A percentile compares a stretch with the other conserved stretches of the same genome.
These are phyloP conservation scores for Brettanomyces naardenensis DNA, from an alignment of 805 yeast species.

Conservation along the genomic window DNA sequence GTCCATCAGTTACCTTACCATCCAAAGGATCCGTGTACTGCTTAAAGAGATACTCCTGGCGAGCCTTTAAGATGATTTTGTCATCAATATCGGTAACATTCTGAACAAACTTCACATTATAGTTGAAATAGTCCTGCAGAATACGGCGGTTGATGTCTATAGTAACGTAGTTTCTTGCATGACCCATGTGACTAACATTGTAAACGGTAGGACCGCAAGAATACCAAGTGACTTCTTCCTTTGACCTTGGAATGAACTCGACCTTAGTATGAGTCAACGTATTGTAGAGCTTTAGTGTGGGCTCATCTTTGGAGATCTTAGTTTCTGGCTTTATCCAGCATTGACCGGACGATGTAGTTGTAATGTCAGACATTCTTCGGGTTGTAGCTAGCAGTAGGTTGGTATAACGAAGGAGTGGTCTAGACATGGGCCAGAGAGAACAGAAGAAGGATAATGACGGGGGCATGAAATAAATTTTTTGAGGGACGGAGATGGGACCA, in stretches of 20 bases:
- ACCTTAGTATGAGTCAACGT: slow-evolving; percentile 77
- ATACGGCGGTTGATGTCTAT: slow-evolving; percentile 90
- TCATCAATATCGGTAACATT: slow-evolving; percentile 99
- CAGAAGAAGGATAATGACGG: neutral
- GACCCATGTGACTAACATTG: slow-evolving; percentile 96
- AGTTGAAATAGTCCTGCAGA: slow-evolving; percentile 85
- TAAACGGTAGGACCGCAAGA: slow-evolving; percentile 98
- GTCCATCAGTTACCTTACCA: slow-evolving; percentile 25
- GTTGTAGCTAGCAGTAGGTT: too few relatives aligned
- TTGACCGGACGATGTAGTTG: too few relatives aligned
- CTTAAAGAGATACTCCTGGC: slow-evolving; percentile 78
- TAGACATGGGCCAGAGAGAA: too few relatives aligned
- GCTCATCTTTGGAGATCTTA: slow-evolving; percentile 10
- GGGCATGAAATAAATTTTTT: too few relatives aligned
- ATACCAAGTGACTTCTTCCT: slow-evolving; percentile 80
- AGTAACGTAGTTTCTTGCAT: slow-evolving; percentile 93
- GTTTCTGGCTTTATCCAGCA: slow-evolving; percentile 25
- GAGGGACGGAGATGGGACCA: too few relatives aligned
- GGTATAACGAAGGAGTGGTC: too few relatives aligned
- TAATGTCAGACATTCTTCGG: too few relatives aligned
- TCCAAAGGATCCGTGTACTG: slow-evolving; percentile 34
- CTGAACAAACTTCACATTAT: slow-evolving; percentile 81
- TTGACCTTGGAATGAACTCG: slow-evolving; percentile 62
- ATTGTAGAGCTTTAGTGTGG: slow-evolving; percentile 63
- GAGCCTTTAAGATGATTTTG: slow-evolving; percentile 89